Conservation (phyloP, 768 basidiomycete species). For the Tulasnella sp. region DNA sequence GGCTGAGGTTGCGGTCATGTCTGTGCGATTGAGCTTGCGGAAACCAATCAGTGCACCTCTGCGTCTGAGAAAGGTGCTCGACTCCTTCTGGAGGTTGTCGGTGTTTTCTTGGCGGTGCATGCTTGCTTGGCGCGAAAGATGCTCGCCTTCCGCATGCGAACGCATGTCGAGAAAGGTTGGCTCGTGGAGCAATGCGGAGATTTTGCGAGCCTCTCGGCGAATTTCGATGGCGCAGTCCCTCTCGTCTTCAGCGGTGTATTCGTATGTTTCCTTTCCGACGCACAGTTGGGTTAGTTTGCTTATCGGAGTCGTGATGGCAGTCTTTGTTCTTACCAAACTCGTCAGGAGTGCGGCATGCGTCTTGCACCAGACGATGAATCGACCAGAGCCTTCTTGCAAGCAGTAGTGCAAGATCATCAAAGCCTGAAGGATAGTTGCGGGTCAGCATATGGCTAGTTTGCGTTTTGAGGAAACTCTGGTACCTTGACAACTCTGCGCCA, state of each 20-base stretch:
- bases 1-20: not conserved
- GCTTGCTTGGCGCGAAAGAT: not conserved
- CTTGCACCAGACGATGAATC: conserved; percentile 12
- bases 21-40: not conserved
- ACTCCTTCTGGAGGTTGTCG: not conserved
- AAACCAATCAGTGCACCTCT: not conserved
- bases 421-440: not conserved
- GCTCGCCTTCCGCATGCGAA: not conserved
- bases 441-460: not conserved
- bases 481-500: conserved; percentile 18
- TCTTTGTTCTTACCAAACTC: not conserved
- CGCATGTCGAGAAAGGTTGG: conserved; percentile 12
- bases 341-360: conserved; percentile 9
- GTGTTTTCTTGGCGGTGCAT: not conserved
- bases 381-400: conserved; percentile 10
- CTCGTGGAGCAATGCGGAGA: conserved; percentile 1
- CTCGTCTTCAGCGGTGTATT: conserved; percentile 1
- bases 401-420: conserved; percentile 16
- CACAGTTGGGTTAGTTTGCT: not conserved
- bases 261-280: conserved; percentile 6
- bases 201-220: conserved; percentile 10
- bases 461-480: not conserved
- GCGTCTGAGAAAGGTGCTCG: not conserved
- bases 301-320: not conserved
- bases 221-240: conserved; percentile 4